Evolutionary conservation across 2,329 filamentous ascomycete species (phyloP), one percentile per base, ranked within the genome.

Genomic region (Ilyonectria sp.): DNA sequence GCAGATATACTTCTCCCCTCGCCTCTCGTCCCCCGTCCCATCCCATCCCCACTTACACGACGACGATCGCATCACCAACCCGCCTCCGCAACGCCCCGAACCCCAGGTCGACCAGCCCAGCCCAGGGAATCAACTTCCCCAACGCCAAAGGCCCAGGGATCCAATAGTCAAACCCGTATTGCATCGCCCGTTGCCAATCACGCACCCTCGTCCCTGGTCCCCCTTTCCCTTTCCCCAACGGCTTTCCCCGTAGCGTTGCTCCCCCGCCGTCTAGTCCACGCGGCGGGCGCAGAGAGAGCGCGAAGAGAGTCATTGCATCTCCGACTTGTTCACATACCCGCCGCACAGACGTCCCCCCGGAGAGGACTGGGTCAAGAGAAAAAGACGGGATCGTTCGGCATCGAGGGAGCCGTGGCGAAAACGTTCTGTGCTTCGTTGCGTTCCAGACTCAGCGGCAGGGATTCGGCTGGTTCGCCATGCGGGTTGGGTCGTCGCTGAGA

Each of bases 11-110:
- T 47, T 35, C 33, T 26, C 15, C 11, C 9, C 26, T 13, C 49
- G 26, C 26, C 26, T 26, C 58, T 47, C 35, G 29, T 26, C 15
- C 11, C 9, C 26, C n/a, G 37, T 26, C 23, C 33, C 15, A 19
- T 17, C 47, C 40, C 26, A 65, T 64, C 68, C 57, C 70, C 57
- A 74, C 54, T 62, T 71, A 67, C 63, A 73, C 65, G 61, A 50
- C 52, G 46, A 64, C 72, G 70, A 69, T 74, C 72, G 29, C 72
- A 68, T 40, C 58, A 59, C 63, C 44, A 60, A 19, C 35, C 15
- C 58, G n/a, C 37, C 37, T 15, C 37, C 37, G 10, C 37, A 26
- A 26, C 26, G 5, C 26, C 26, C 26, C 26, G 26, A 26, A 26
- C 26, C 26, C 26, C 26, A 26, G 26, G 26, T 26, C 26, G 26